phyloP scores from a whole-genome alignment of 495 filamentous ascomycete genomes.

The Neurospora sublineolata region DNA sequence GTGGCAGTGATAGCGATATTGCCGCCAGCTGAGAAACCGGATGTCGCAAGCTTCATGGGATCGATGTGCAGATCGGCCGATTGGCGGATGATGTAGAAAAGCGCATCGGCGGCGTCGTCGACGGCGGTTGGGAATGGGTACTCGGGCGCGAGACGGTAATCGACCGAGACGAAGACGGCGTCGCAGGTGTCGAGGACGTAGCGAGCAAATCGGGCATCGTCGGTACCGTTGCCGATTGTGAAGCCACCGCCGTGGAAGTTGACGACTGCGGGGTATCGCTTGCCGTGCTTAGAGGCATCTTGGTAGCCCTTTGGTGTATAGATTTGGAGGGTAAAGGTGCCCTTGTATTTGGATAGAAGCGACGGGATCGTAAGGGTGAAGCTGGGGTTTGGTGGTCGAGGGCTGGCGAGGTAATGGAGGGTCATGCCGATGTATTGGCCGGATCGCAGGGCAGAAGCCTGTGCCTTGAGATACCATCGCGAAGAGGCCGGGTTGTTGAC shows the following conservation, averaged over 20 bases:
- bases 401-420: constrained; percentile 57
- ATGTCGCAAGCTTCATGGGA: constrained; percentile 47
- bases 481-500: constrained; percentile 30
- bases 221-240: constrained; percentile 56
- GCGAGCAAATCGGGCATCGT: constrained; percentile 60
- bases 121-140: constrained; percentile 65
- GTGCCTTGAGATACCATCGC: constrained; percentile 57
- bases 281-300: constrained; percentile 40
- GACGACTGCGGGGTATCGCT: constrained; percentile 49
- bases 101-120: constrained; percentile 61
- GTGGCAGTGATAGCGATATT: constrained; percentile 78
- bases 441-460: constrained; percentile 65
- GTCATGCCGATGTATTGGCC: constrained; percentile 73
- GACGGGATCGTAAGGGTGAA: constrained; percentile 55
- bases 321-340: constrained; percentile 60
- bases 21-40: constrained; percentile 79
- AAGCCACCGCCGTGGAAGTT: constrained; percentile 77
- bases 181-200: constrained; percentile 37
- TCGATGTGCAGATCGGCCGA: constrained; percentile 39
- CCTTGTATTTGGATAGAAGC: constrained; percentile 42
- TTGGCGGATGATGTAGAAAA: constrained; percentile 52
- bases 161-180: constrained; percentile 56
- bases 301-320: constrained; percentile 61
- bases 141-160: constrained; percentile 70
- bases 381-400: constrained; percentile 52